Base-by-base conservation (phyloP, 2,329 filamentous ascomycete genomes). In the Polychaeton citri region DNA sequence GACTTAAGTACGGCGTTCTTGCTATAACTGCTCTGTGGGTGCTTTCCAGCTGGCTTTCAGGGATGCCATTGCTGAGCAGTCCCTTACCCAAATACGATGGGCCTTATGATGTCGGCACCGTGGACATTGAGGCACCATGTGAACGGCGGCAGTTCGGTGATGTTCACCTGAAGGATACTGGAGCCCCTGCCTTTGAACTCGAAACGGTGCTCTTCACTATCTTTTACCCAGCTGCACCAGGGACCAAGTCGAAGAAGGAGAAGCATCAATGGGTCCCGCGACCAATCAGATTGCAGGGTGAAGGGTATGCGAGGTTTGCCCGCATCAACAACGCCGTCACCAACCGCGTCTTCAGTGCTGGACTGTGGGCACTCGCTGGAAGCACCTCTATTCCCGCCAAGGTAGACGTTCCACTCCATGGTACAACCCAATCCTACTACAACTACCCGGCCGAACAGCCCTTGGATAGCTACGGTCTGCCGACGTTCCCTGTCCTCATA, bases 151-250 rank as follows among this genome's bases (percentile, higher is more conserved):
- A 53, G 9, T 45, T 65, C 4, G 51, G 50, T 39, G 49, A 58
- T n/a, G 56, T 51, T 6, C 47, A 54, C 15, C 51, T 62, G 42
- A 60, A 59, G 39, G 50, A 53, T 32, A 60, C 51, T 6, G 55
- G 59, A 19, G 46, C 57, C 21, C 57, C 57, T 15, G 59, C 61
- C 5, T 65, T 66, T 33, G 54, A 64, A 44, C 47, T 66, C n/a
- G 45, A 59, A 19, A 65, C 62, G 6, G 56, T 66, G 4, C 54
- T 65, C 3, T 57, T 65, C 42, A 62, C 62, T 2, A 43, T 67
- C 2, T 67, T 62, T 51, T 67, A 66, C 36, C 63, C 63, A 2
- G 55, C 62, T 2, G 43, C 46, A 1, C 46, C 52, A 28, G 52
- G 50, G 20, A 42, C 41, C 5, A 18, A 16, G n/a, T 43, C 51